Conservation (phyloP, 768 basidiomycete genomes). For the Termitomyces sp. region DNA sequence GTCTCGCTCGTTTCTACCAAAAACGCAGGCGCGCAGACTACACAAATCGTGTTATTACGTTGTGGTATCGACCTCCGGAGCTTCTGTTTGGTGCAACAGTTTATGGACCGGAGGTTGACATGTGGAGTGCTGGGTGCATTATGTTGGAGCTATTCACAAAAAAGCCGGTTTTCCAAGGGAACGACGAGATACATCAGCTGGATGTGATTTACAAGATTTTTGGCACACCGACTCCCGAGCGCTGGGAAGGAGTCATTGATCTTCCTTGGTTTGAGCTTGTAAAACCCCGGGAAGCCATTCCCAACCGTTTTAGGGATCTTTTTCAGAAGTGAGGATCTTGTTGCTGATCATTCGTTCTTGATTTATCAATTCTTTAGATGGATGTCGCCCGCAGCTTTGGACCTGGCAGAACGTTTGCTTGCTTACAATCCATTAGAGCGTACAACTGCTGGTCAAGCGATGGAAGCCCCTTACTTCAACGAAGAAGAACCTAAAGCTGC, state of each 20-base stretch:
- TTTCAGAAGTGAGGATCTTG: conserved; percentile 68
- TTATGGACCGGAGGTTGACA: conserved; percentile 96
- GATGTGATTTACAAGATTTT: conserved; percentile 88
- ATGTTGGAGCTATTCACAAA: conserved; percentile 97
- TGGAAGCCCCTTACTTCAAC: conserved; percentile 80
- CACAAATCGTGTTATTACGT: conserved; percentile 98
- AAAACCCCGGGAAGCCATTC: conserved; percentile 72
- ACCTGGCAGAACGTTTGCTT: conserved; percentile 80
- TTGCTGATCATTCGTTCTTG: not conserved
- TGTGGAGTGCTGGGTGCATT: conserved; percentile 99
- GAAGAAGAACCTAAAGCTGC: conserved; percentile 70
- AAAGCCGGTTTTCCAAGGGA: conserved; percentile 96
- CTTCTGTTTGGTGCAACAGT: conserved; percentile 91
- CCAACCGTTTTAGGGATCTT: conserved; percentile 75
- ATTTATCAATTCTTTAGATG: conserved; percentile 47
- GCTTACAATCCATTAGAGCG: conserved; percentile 77
- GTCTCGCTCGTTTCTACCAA: conserved; percentile 93
- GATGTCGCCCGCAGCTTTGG: conserved; percentile 80
- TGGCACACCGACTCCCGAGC: conserved; percentile 79
- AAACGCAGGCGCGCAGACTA: conserved; percentile 89
- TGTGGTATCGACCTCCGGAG: conserved; percentile 98
- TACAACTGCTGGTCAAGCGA: conserved; percentile 72
- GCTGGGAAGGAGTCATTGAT: conserved; percentile 78
- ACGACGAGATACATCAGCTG: conserved; percentile 96
- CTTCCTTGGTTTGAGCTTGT: conserved; percentile 99